Evolutionary conservation across 257 asterid genomes (phyloP).

Genomic region (Prunella vulgaris): DNA sequence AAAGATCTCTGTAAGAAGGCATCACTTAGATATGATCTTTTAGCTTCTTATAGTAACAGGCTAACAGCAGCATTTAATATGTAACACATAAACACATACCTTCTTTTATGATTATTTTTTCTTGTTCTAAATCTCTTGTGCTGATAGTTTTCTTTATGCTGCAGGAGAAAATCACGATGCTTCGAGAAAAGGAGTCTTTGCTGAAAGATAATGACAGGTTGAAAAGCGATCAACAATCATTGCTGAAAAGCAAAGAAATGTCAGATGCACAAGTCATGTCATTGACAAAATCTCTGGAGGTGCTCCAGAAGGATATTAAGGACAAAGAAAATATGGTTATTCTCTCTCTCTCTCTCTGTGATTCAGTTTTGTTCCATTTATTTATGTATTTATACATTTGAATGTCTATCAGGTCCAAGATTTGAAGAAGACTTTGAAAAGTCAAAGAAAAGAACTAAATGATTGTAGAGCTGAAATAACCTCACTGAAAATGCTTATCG

Average conservation of each 20-base stretch:
- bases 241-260: conserved; percentile 65
- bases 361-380: conserved; percentile 6
- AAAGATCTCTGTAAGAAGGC: conserved; percentile 4
- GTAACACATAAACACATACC: background rate
- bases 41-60: conserved; percentile 11
- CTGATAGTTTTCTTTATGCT: conserved; percentile 23
- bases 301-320: conserved; percentile 83
- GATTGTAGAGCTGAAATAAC: conserved; percentile 97
- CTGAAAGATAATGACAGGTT: conserved; percentile 71
- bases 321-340: conserved; percentile 70
- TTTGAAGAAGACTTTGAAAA: conserved; percentile 66
- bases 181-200: conserved; percentile 62
- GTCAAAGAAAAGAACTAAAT: conserved; percentile 73
- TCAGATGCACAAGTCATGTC: conserved; percentile 59
- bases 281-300: conserved; percentile 73
- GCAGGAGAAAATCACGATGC: conserved; percentile 89
- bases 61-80: conserved; percentile 11
- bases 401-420: conserved; percentile 60
- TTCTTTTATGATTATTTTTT: conserved; percentile 4
- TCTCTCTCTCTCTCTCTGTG: conserved; percentile 6
- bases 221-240: conserved; percentile 48
- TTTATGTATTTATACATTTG: background rate
- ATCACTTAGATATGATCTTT: conserved; percentile 14
- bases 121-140: conserved; percentile 14
- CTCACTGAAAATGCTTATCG: conserved; percentile 78